Base-by-base conservation (phyloP, 129 eudicot species). In the Chrysanthemum seticuspe region DNA sequence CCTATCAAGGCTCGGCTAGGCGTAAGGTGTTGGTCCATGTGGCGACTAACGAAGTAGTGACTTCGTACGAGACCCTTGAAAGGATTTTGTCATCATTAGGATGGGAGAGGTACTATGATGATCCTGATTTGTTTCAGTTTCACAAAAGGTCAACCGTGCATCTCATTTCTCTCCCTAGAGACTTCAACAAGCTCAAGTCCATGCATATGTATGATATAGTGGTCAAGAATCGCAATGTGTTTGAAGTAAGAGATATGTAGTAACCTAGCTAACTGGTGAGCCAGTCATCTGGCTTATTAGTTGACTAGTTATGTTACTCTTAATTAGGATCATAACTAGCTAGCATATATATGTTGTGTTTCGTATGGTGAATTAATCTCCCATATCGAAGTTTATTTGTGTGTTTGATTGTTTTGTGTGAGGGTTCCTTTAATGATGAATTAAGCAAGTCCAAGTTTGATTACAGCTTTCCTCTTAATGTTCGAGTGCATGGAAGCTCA, bases 171-270 rank as follows among this genome's bases (percentile, higher is more conserved):
- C 95, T 92, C 56, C 98, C 98, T 1, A 85, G 70, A 65, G 95
- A 92, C 29, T 92, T 92, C 74, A 79, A 69, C 79, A 89, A 78
- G 84, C 85, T 92, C 75, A 92, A 80, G 81, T 75, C 96, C 74
- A 85, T 89, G 90, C 98, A 92, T 48, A 92, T 92, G 98, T 92
- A 58, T 55, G 98, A 89, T 63, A 89, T 92, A 13, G 92, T 92
- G 40, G 96, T 92, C 65, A 92, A 92, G 82, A 89, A 89, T 72
- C 91, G 98, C 13, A 92, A 92, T 78, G 80, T 80, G 74, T 92
- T 91, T 79, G 96, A 86, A 91, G 97, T 88, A n/a, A 76, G 90
- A 80, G 92, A 91, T 16, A 16, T 70, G 53, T 70, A 5, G 16
- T 19, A 57, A 13, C 58, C 13, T 61, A 62, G 18, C 23, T 36